A percentile compares a stretch with the other conserved stretches of the same genome.
These are phyloP conservation scores for Hymenoscyphus occultus DNA, from an alignment of 2,329 filamentous ascomycete genomes.

Conservation along the genomic window DNA sequence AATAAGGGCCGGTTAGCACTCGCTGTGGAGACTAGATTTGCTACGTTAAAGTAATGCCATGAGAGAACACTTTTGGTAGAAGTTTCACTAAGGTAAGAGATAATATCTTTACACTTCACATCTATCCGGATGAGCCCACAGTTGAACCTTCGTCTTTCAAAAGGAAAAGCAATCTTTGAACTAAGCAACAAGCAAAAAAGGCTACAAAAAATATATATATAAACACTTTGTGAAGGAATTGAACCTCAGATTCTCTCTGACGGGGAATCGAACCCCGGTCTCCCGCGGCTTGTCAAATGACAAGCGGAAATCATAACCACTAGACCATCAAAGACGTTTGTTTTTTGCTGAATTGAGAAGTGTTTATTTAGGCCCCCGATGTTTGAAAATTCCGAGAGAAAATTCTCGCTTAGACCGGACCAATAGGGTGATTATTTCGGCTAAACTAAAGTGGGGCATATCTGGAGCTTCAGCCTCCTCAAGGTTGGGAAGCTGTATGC, in stretches of 20 bases:
- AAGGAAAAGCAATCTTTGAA: too few relatives aligned
- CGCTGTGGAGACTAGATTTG: too few relatives aligned
- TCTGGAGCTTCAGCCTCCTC: conserved; percentile 1
- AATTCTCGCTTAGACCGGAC: not conserved
- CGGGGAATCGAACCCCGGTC: conserved; percentile 29
- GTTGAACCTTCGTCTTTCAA: too few relatives aligned
- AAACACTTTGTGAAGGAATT: not conserved
- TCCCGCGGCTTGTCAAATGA: conserved; percentile 27
- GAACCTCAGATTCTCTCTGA: conserved; percentile 1
- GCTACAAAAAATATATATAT: not conserved
- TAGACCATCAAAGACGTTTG: conserved; percentile 35
- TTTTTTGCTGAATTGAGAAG: not conserved
- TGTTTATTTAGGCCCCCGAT: not conserved
- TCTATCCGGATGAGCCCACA: too few relatives aligned
- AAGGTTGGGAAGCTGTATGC: not conserved
- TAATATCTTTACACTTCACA: too few relatives aligned
- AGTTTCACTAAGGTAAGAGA: too few relatives aligned
- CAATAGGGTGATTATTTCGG: not conserved
- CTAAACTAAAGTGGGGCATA: not conserved
- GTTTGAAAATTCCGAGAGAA: not conserved
- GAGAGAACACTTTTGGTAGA: too few relatives aligned
- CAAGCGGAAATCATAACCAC: conserved; percentile 39
- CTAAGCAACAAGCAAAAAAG: not conserved
- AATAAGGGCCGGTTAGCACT: too few relatives aligned
- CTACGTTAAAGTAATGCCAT: too few relatives aligned